A percentile compares a stretch with the other conserved stretches of the same genome.
phyloP scores from a whole-genome alignment of 1,284 basidiomycete genomes.

The Melampsora americana region DNA sequence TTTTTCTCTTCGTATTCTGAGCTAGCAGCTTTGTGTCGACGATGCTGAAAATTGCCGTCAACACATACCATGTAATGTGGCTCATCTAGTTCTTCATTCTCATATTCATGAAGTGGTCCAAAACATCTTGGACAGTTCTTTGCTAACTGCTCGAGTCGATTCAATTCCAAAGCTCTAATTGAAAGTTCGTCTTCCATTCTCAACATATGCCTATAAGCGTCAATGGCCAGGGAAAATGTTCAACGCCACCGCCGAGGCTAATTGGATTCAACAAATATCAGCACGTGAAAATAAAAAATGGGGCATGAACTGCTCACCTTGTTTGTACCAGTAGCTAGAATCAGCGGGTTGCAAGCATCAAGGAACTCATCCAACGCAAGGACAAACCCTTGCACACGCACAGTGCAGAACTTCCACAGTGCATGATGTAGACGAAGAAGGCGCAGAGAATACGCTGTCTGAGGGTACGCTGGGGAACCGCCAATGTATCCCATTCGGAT shows the following conservation, averaged over 20 bases:
- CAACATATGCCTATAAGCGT: no score
- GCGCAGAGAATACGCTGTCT: neutral
- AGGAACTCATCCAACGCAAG: neutral
- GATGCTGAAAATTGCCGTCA: neutral
- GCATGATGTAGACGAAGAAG: conserved; percentile 3
- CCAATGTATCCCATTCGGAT: conserved; percentile 6
- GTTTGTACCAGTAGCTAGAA: no score
- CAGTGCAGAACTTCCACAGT: conserved; percentile 13
- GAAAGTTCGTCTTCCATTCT: no score
- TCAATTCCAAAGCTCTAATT: neutral
- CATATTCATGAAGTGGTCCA: neutral
- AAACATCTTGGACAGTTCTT: conserved; percentile 21
- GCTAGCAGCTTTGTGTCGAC: no score
- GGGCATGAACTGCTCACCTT: no score
- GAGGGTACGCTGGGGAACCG: conserved; percentile 1
- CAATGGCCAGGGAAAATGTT: no score
- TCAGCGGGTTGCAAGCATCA: neutral
- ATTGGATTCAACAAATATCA: no score
- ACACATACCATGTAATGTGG: neutral
- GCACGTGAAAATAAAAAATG: no score
- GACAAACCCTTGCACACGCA: neutral
- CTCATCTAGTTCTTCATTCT: neutral
- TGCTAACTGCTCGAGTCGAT: neutral
- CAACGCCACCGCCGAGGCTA: no score
- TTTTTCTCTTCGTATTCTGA: no score